A percentile compares a stretch with the other conserved stretches of the same genome.
Evolutionary conservation across 306 rosid genomes (phyloP).

Genomic region (Ormosia semicastrata): DNA sequence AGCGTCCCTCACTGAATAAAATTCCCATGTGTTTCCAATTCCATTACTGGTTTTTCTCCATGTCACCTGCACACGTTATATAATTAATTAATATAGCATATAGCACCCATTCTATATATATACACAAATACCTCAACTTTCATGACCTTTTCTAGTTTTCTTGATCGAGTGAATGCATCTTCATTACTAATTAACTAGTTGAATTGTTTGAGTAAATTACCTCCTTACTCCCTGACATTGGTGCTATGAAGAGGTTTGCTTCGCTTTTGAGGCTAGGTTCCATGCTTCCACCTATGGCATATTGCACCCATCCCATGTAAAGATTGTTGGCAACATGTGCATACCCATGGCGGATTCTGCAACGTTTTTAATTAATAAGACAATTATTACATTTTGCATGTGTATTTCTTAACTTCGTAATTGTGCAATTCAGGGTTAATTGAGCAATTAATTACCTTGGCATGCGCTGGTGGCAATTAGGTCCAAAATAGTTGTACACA

Average conservation of each 20-base stretch:
- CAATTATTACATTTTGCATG: neutral
- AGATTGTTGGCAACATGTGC: constrained; percentile 40
- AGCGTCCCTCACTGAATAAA: constrained; percentile 25
- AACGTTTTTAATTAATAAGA: neutral
- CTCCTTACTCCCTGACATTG: constrained; percentile 25
- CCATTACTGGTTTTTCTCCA: constrained; percentile 31
- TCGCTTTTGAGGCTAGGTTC: constrained; percentile 40
- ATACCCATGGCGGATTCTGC: constrained; percentile 34
- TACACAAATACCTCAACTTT: neutral
- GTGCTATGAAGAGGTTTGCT: constrained; percentile 46
- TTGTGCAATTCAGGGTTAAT: neutral
- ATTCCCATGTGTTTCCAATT: neutral
- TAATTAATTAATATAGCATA: neutral
- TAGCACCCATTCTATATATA: neutral
- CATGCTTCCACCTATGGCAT: constrained; percentile 40
- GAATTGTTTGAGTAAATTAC: neutral
- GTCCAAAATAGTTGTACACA: constrained; percentile 40
- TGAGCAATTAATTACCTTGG: constrained; percentile 12
- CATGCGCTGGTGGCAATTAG: constrained; percentile 33
- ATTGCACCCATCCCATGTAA: constrained; percentile 37
- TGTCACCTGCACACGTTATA: constrained; percentile 8
- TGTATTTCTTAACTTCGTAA: neutral
- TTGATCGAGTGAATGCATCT: neutral
- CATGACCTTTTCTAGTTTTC: neutral
- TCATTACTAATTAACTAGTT: neutral